Evolutionary conservation across 192 early-diverging fungal genomes (phyloP).

Genomic region (Podila horticola): DNA sequence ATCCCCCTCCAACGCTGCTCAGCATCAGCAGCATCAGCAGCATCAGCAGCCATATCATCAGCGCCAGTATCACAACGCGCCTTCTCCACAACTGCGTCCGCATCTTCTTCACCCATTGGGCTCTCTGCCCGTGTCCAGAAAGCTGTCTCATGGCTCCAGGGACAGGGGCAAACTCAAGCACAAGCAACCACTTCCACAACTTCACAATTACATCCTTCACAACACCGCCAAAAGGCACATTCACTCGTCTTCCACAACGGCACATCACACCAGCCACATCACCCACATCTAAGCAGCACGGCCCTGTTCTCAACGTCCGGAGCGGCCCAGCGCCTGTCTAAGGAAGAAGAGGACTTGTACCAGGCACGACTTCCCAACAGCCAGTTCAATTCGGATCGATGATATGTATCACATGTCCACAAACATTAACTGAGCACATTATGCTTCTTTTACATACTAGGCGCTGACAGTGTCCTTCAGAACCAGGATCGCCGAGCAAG

Average conservation of each 20-base stretch:
- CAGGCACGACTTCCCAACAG: slow-evolving; percentile 13
- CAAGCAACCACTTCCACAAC: background rate
- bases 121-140: background rate
- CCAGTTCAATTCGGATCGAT: no score
- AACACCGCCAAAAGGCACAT: background rate
- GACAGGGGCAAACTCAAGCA: background rate
- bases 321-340: background rate
- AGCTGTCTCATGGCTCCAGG: background rate
- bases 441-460: background rate
- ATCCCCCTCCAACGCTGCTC: background rate
- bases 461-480: slow-evolving; percentile 46
- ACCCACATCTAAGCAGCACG: background rate
- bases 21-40: background rate
- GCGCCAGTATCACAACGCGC: background rate
- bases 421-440: no score
- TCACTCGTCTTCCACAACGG: background rate
- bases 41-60: background rate
- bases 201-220: background rate
- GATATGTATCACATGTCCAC: no score
- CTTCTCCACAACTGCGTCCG: background rate
- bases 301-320: slow-evolving; percentile 1
- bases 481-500: slow-evolving; percentile 42
- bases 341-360: slow-evolving; percentile 48
- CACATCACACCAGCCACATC: background rate
- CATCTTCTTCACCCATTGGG: background rate